phyloP scores from a whole-genome alignment of 2,329 filamentous ascomycete genomes.

The Cytospora schulzeri region DNA sequence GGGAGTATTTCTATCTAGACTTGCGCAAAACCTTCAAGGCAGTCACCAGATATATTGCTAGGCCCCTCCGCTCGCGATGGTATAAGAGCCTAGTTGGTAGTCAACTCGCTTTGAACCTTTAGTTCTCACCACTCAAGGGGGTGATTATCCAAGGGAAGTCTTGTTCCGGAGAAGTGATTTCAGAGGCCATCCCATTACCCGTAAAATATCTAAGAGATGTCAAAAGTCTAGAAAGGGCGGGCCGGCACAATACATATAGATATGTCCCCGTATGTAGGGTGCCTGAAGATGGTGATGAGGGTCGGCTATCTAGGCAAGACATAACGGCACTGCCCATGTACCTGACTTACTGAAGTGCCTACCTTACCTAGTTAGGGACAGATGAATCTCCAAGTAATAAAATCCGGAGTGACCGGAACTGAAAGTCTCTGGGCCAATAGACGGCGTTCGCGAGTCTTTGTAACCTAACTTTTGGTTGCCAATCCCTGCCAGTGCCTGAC shows the following conservation, averaged over 20 bases:
- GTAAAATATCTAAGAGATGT: too few relatives aligned
- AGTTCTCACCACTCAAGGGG: not conserved
- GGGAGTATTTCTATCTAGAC: not conserved
- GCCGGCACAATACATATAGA: too few relatives aligned
- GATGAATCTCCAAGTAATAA: not conserved
- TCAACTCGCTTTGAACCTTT: not conserved
- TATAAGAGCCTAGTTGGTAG: not conserved
- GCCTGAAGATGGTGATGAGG: too few relatives aligned
- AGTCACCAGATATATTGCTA: not conserved
- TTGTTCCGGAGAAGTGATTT: too few relatives aligned
- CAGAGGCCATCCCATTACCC: not conserved
- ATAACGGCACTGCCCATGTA: too few relatives aligned
- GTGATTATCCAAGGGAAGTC: too few relatives aligned
- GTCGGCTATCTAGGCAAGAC: too few relatives aligned
- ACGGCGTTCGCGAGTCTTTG: not conserved
- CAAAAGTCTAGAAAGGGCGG: too few relatives aligned
- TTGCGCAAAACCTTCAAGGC: not conserved
- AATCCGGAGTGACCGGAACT: not conserved
- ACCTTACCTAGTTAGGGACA: not conserved
- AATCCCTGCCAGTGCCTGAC: not conserved
- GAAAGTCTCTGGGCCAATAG: not conserved
- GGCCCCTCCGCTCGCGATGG: not conserved
- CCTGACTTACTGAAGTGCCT: not conserved
- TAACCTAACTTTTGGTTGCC: not conserved
- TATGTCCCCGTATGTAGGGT: too few relatives aligned